A percentile compares a stretch with the other conserved stretches of the same genome.
phyloP scores from a whole-genome alignment of 73 alveolate genomes.

The Tetrahymena borealis region DNA sequence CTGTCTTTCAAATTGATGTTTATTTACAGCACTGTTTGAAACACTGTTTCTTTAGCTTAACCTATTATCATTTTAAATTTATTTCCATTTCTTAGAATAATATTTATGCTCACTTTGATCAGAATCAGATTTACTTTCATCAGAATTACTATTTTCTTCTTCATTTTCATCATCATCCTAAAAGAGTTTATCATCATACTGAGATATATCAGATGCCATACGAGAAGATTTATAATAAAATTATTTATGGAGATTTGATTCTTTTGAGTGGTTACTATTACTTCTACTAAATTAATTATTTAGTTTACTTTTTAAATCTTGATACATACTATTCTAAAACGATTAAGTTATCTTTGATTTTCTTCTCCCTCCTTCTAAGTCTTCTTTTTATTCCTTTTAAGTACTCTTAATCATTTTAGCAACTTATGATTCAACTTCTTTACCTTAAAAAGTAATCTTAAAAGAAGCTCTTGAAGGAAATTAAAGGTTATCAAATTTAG shows the following conservation, averaged over 20 bases:
- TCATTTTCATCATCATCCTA: neutral
- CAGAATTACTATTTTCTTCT: neutral
- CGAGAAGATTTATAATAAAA: too few relatives aligned
- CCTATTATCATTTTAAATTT: neutral
- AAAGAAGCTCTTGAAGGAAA: neutral
- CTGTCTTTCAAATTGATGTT: too few relatives aligned
- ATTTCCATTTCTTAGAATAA: neutral
- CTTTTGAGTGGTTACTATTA: too few relatives aligned
- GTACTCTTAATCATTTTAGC: neutral
- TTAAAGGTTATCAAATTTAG: neutral
- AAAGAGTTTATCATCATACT: too few relatives aligned
- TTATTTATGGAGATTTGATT: too few relatives aligned
- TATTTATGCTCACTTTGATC: neutral
- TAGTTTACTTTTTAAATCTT: too few relatives aligned
- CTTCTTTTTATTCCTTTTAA: neutral
- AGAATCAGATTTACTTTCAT: neutral
- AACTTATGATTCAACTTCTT: neutral
- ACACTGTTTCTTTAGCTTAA: neutral
- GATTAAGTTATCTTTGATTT: neutral
- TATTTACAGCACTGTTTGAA: too few relatives aligned
- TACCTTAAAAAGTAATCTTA: neutral
- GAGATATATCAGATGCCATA: too few relatives aligned
- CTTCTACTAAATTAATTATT: too few relatives aligned
- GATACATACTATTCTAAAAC: neutral
- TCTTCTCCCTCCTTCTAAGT: neutral